Base-by-base conservation (phyloP, 1,139 yeast species). In the Hyphopichia burtonii region DNA sequence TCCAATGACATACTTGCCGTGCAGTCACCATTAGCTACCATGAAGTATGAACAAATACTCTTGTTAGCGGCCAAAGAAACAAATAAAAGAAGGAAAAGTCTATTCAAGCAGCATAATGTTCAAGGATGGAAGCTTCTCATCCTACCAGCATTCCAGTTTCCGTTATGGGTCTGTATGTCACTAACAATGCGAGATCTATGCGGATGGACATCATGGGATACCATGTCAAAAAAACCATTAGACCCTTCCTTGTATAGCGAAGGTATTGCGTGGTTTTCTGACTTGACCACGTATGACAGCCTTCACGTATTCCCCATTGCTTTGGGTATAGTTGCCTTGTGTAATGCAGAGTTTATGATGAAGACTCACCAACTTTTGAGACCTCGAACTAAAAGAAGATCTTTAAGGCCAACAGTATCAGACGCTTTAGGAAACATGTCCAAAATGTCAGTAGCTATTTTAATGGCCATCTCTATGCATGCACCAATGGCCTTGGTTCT, bases 81-180 rank as follows among this genome's bases (percentile, higher is more conserved):
- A 32, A 71, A 93, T 44, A 81, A 80, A 46, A 71, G 96, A 45
- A 94, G 91, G 51, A 81, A 83, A 50, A 65, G 63, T 39, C 66
- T 91, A 15, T 91, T 86, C 62, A 78, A 76, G 49, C 74, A 77
- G 42, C 74, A 85, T 55, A 68, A 72, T 14, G 88, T 91, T 41
- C 94, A 87, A 55, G 61, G 83, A 43, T 91, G 95, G 91, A 90
- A 89, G 58, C 83, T 86, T 53, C 66, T 82, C 44, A 58, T 83
- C 1, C 56, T 87, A 37, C 98, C 98, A 0, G 68, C 82, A 1
- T 79, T 86, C 18, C 98, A 91, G 58, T 73, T 91, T 23, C 98
- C 98, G 0, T 61, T 90, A n/a, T 91, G 96, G 96, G 73, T 89
- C 3, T 71, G 83, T 2, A 73, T 89, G 74, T 84, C 94, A 9